These are phyloP conservation scores for Paxillus involutus DNA, from an alignment of 768 basidiomycete genomes.

Conservation along the genomic window DNA sequence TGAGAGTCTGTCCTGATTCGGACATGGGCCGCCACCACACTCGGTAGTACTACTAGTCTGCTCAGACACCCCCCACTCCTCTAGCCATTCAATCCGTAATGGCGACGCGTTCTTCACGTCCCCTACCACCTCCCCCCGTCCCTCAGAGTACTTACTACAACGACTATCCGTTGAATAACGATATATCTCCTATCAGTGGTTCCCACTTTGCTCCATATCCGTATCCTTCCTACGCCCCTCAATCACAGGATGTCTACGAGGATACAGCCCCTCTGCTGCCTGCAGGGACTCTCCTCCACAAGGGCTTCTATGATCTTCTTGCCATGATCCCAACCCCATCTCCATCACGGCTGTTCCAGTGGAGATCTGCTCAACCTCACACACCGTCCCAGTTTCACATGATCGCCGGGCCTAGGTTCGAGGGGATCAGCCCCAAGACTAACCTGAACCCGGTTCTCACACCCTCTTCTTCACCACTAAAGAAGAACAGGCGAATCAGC, in stretches of 20 bases:
- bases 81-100: slow-evolving; percentile 4
- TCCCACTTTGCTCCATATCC: slow-evolving; percentile 35
- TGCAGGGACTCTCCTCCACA: slow-evolving; percentile 75
- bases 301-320: slow-evolving; percentile 87
- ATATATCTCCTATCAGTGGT: slow-evolving; percentile 11
- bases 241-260: slow-evolving; percentile 35
- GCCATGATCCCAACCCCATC: slow-evolving; percentile 72
- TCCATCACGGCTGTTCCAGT: slow-evolving; percentile 59
- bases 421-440: slow-evolving; percentile 40
- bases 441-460: slow-evolving; percentile 25
- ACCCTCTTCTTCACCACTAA: slow-evolving; percentile 32
- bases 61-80: too few species aligned
- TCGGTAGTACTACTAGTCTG: too few species aligned
- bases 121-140: not conserved
- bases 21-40: too few species aligned
- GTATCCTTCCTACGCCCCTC: slow-evolving; percentile 25
- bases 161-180: slow-evolving; percentile 1
- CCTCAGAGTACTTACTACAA: slow-evolving; percentile 1
- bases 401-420: slow-evolving; percentile 69
- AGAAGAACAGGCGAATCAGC: slow-evolving; percentile 68
- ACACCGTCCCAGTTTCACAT: slow-evolving; percentile 36
- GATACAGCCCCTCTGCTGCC: slow-evolving; percentile 52
- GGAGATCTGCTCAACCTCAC: slow-evolving; percentile 42
- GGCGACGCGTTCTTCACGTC: slow-evolving; percentile 4
- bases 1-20: too few species aligned